These are phyloP conservation scores for Solanum neorickii DNA, from an alignment of 257 asterid species.

Conservation along the genomic window DNA sequence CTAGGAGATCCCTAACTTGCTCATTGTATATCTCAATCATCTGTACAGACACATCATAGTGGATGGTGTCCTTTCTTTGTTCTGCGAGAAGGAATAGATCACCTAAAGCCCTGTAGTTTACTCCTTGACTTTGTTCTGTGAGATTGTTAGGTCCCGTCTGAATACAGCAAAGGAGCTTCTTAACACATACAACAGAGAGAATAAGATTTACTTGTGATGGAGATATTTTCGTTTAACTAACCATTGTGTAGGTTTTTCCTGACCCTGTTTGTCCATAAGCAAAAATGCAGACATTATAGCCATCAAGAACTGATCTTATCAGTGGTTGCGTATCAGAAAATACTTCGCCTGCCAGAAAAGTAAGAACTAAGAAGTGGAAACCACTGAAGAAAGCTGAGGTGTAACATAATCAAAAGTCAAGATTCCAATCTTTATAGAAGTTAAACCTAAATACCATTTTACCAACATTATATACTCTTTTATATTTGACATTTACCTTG, in stretches of 20 bases:
- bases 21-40: conserved; percentile 97
- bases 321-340: conserved; percentile 80
- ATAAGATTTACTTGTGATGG: neutral
- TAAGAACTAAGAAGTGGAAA: conserved; percentile 6
- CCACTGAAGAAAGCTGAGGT: neutral
- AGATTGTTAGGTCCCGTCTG: conserved; percentile 89
- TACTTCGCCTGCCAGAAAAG: conserved; percentile 57
- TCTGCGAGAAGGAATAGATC: conserved; percentile 76
- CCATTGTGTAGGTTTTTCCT: conserved; percentile 96
- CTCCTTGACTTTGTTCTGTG: conserved; percentile 72
- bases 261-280: conserved; percentile 99
- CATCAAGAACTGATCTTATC: conserved; percentile 94
- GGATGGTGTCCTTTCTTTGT: conserved; percentile 69
- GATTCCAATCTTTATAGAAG: neutral
- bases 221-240: conserved; percentile 11
- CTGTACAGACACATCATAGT: conserved; percentile 81
- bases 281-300: conserved; percentile 88
- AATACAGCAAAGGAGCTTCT: conserved; percentile 11
- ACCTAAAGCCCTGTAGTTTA: conserved; percentile 81
- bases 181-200: neutral
- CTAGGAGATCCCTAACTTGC: conserved; percentile 92
- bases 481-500: conserved; percentile 52
- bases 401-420: neutral
- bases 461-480: neutral
- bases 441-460: neutral